Evolutionary conservation across 345 rosid genomes (phyloP).

Genomic region (Eucalyptus tenuipes): DNA sequence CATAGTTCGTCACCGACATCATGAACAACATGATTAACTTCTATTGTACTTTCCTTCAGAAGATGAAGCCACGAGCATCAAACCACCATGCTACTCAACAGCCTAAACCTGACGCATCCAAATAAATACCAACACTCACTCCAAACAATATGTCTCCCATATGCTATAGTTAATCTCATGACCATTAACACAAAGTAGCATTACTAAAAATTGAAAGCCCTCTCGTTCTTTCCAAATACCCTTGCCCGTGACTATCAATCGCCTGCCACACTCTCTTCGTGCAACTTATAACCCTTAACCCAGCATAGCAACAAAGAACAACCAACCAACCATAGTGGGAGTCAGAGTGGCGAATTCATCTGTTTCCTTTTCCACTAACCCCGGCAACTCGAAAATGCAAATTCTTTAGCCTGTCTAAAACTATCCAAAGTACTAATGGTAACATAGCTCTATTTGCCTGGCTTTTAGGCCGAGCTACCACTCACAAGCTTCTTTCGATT

Average conservation of each 20-base stretch:
- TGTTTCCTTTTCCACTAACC: neutral
- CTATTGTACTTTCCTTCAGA: neutral
- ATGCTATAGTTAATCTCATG: neutral
- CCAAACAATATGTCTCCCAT: neutral
- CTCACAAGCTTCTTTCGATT: neutral
- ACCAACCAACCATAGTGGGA: neutral
- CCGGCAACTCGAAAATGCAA: neutral
- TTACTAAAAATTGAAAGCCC: neutral
- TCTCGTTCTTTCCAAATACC: neutral
- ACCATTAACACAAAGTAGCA: neutral
- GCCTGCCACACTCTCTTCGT: no score
- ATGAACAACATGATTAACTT: neutral
- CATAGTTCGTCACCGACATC: neutral
- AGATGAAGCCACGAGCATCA: neutral
- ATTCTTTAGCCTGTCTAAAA: neutral
- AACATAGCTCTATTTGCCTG: neutral
- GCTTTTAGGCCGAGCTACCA: neutral
- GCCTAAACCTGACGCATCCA: neutral
- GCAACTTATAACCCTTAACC: no score
- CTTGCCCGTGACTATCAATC: neutral
- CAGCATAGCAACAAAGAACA: neutral
- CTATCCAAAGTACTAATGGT: accelerated
- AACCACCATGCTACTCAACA: neutral
- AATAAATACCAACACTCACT: neutral
- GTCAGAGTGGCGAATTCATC: neutral